These are phyloP conservation scores for Termitomyces sp. DNA, from an alignment of 768 basidiomycete genomes.

Conservation along the genomic window DNA sequence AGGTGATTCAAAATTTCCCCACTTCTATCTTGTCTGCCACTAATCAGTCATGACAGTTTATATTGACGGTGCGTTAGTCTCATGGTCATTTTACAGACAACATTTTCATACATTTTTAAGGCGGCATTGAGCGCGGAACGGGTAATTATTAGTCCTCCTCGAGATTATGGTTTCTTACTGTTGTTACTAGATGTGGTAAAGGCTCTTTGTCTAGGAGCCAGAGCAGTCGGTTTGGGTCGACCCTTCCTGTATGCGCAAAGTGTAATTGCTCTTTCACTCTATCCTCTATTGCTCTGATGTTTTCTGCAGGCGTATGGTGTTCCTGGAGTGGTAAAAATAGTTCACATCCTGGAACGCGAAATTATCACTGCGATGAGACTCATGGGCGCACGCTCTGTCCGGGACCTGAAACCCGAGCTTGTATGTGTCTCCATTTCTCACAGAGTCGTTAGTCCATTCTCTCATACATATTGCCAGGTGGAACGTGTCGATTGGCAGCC, in stretches of 20 bases:
- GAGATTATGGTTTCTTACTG: not conserved
- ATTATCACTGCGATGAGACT: constrained; percentile 75
- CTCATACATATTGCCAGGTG: constrained; percentile 32
- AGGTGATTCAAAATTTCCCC: constrained; percentile 35
- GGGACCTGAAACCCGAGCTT: constrained; percentile 74
- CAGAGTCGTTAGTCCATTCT: not conserved
- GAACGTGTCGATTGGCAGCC: constrained; percentile 71
- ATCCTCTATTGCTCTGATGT: not conserved
- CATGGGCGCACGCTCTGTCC: constrained; percentile 62
- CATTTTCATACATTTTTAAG: constrained; percentile 19
- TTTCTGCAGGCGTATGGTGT: constrained; percentile 66
- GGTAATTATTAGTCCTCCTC: constrained; percentile 33
- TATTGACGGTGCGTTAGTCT: constrained; percentile 60
- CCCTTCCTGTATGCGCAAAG: constrained; percentile 86
- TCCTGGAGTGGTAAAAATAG: constrained; percentile 61
- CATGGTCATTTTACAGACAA: not conserved
- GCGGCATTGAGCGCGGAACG: constrained; percentile 73
- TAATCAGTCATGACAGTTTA: constrained; percentile 51
- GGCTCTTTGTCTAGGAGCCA: constrained; percentile 86
- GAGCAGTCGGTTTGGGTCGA: constrained; percentile 81
- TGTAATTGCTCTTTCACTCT: constrained; percentile 36
- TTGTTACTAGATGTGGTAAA: constrained; percentile 71
- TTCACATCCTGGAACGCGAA: constrained; percentile 72
- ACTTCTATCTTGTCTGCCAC: constrained; percentile 1
- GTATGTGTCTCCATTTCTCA: constrained; percentile 15